Evolutionary conservation across 192 early-diverging fungal genomes (phyloP).

Genomic region (Pilaira anomala): DNA sequence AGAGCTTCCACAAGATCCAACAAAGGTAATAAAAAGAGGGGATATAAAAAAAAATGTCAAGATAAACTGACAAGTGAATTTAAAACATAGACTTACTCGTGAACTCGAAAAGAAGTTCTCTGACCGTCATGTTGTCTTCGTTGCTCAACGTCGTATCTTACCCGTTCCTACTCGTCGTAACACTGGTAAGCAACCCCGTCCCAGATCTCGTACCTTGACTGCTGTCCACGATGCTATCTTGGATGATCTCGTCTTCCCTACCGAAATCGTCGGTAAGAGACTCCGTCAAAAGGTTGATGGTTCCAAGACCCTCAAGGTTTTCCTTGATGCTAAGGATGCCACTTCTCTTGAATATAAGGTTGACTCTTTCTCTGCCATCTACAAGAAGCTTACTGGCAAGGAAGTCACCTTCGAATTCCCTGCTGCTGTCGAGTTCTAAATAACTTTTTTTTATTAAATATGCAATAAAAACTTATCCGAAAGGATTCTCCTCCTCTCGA

Average conservation of each 20-base stretch:
- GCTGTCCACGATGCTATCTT: constrained; percentile 95
- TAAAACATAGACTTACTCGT: constrained; percentile 72
- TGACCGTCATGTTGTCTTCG: constrained; percentile 95
- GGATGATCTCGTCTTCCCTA: constrained; percentile 98
- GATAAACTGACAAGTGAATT: not conserved
- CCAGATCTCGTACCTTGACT: constrained; percentile 94
- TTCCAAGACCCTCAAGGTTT: constrained; percentile 88
- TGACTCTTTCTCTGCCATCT: constrained; percentile 93
- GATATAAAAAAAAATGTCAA: not conserved
- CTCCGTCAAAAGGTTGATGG: constrained; percentile 96
- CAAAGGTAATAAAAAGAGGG: constrained; percentile 48
- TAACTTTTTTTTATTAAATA: not conserved
- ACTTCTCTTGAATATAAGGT: constrained; percentile 98
- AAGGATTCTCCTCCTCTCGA: not conserved
- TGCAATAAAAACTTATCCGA: not conserved
- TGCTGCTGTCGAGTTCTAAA: constrained; percentile 36
- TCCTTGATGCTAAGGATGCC: constrained; percentile 97
- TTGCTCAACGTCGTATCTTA: constrained; percentile 93
- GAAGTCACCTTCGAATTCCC: constrained; percentile 98
- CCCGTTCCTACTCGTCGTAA: constrained; percentile 87
- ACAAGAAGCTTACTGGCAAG: constrained; percentile 96
- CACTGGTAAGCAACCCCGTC: constrained; percentile 89
- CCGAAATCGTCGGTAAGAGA: constrained; percentile 98
- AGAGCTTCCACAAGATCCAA: constrained; percentile 97
- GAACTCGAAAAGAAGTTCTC: constrained; percentile 99